These are phyloP conservation scores for Candida alai DNA, from an alignment of 805 yeast species.

Conservation along the genomic window DNA sequence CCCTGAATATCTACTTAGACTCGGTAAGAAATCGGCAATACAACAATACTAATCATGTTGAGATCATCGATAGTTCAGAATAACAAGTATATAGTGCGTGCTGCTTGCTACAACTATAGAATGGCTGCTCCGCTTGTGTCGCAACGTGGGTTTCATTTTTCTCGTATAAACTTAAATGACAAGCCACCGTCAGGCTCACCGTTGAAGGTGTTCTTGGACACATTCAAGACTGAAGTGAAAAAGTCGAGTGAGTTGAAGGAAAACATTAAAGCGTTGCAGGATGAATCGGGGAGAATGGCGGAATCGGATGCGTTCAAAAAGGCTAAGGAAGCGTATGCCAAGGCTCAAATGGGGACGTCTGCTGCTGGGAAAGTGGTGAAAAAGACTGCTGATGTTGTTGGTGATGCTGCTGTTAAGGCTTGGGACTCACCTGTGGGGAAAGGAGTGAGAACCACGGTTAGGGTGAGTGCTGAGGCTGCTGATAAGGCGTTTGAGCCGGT, in stretches of 20 bases:
- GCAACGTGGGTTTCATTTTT: constrained; percentile 16
- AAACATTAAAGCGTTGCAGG: constrained; percentile 89
- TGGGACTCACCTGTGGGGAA: constrained; percentile 96
- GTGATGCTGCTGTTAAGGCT: constrained; percentile 82
- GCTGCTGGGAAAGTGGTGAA: constrained; percentile 71
- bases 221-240: constrained; percentile 87
- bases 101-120: background rate
- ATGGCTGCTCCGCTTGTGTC: constrained; percentile 2
- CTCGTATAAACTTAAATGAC: constrained; percentile 13
- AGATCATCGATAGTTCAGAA: constrained; percentile 6
- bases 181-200: constrained; percentile 57
- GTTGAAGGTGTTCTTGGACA: constrained; percentile 86
- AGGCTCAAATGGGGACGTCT: constrained; percentile 69
- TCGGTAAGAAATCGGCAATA: too few relatives aligned
- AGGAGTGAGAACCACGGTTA: constrained; percentile 83
- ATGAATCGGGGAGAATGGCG: constrained; percentile 90
- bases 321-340: constrained; percentile 89
- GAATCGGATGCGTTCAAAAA: constrained; percentile 90
- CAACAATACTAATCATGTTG: constrained; percentile 4
- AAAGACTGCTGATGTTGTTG: constrained; percentile 92
- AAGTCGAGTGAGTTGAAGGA: constrained; percentile 87
- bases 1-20: too few relatives aligned
- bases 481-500: constrained; percentile 92
- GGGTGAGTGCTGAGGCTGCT: constrained; percentile 76
- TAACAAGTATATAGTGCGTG: background rate